These are phyloP conservation scores for Camellia lanceoleosa DNA, from an alignment of 148 eudicot genomes.

Conservation along the genomic window DNA sequence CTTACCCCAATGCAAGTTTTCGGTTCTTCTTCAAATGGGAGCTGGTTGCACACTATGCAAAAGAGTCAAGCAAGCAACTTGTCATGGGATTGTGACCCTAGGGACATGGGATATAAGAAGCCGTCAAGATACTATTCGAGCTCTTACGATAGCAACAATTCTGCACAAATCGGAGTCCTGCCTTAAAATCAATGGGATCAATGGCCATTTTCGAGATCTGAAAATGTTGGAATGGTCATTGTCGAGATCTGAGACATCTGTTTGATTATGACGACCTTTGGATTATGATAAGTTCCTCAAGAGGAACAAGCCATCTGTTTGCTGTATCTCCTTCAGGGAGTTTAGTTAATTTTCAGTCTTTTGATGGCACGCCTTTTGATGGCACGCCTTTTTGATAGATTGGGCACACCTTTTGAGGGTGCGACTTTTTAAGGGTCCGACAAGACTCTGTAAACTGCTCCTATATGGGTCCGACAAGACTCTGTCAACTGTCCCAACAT, in stretches of 20 bases:
- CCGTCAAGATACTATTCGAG: constrained; percentile 78
- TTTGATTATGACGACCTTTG: constrained; percentile 70
- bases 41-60: too few relatives aligned
- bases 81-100: constrained; percentile 74
- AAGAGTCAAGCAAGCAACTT: constrained; percentile 83
- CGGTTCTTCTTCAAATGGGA: constrained; percentile 52
- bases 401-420: too few relatives aligned
- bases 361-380: too few relatives aligned
- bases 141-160: constrained; percentile 50
- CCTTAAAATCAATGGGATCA: constrained; percentile 47
- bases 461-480: too few relatives aligned
- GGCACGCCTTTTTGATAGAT: too few relatives aligned
- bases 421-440: too few relatives aligned
- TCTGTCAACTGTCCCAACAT: too few relatives aligned
- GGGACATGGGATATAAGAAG: constrained; percentile 75
- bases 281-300: constrained; percentile 76
- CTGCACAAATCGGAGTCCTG: constrained; percentile 34
- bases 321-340: constrained; percentile 83
- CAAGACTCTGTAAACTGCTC: too few relatives aligned
- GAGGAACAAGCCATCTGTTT: constrained; percentile 83
- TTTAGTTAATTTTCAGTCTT: constrained; percentile 34
- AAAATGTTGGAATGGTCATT: constrained; percentile 80
- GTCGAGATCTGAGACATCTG: constrained; percentile 80
- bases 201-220: constrained; percentile 47
- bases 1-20: constrained; percentile 44